Conservation (phyloP, 202 grass and related monocot genomes). For the Panicum hallii region DNA sequence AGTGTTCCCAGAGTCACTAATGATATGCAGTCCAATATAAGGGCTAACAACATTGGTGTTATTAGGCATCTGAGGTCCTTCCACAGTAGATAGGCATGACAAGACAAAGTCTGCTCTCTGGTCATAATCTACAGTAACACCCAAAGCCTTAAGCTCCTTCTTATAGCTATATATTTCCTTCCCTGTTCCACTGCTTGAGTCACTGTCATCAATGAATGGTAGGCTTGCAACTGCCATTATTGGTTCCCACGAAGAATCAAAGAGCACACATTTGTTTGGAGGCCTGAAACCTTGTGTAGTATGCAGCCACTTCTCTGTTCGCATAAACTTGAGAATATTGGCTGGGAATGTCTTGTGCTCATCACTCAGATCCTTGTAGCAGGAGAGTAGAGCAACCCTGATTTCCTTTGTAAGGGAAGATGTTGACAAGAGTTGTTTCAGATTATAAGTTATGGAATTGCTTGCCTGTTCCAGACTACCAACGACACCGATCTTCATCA, state of each 20-base stretch:
- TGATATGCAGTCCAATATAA: not conserved
- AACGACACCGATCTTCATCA: conserved; percentile 46
- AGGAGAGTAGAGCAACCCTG: conserved; percentile 38
- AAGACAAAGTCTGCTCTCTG: conserved; percentile 39
- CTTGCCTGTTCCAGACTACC: conserved; percentile 39
- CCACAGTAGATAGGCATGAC: conserved; percentile 15
- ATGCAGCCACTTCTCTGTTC: conserved; percentile 48
- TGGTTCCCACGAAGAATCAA: conserved; percentile 45
- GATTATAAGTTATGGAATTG: conserved; percentile 36
- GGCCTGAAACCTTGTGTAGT: conserved; percentile 52
- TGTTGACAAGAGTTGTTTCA: conserved; percentile 37
- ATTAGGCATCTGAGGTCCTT: not conserved
- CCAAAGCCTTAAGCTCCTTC: conserved; percentile 44
- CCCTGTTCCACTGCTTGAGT: conserved; percentile 18
- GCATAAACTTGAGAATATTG: conserved; percentile 38
- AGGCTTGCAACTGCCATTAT: conserved; percentile 50
- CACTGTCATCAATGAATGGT: conserved; percentile 45
- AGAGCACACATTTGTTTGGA: conserved; percentile 51
- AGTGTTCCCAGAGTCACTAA: not conserved
- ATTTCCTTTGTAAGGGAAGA: conserved; percentile 44
- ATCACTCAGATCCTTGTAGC: conserved; percentile 20
- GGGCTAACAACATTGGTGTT: not conserved
- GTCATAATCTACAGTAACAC: conserved; percentile 37
- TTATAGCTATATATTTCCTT: conserved; percentile 50
- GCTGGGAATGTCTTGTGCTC: not conserved